Evolutionary conservation across 140 eudicot species (phyloP).

Genomic region (Eryngium alpinum): DNA sequence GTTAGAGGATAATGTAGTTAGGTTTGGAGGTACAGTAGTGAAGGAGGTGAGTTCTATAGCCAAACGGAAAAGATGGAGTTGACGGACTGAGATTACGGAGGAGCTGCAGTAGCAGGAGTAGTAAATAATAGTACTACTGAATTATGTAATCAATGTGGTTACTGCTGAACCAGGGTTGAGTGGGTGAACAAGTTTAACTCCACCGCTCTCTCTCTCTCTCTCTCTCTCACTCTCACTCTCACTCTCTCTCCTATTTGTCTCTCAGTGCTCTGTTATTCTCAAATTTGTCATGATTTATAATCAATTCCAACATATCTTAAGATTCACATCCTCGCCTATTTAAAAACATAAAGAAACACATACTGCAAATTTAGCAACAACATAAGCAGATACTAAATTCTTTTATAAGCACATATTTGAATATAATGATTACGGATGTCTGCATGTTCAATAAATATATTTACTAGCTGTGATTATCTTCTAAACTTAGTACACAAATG

Average conservation of each 20-base stretch:
- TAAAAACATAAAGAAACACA: neutral
- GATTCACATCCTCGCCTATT: neutral
- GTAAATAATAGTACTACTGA: neutral
- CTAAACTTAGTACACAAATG: too few species aligned
- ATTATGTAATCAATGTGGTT: neutral
- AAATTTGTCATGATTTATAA: neutral
- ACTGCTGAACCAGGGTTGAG: neutral
- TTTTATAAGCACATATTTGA: too few species aligned
- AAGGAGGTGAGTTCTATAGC: neutral
- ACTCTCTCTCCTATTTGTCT: neutral
- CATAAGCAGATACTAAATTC: too few species aligned
- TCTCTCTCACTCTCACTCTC: neutral
- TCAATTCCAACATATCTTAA: neutral
- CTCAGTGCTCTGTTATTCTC: neutral
- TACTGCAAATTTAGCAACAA: too few species aligned
- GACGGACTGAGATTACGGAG: neutral
- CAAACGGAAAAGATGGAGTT: slow-evolving; percentile 11
- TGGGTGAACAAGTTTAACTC: neutral
- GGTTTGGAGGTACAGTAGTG: neutral
- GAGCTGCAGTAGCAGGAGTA: neutral
- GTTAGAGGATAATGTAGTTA: too few species aligned
- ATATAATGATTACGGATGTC: too few species aligned
- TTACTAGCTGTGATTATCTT: too few species aligned
- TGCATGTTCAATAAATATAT: too few species aligned
- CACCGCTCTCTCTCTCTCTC: neutral